Evolutionary conservation across 495 filamentous ascomycete genomes (phyloP).

Genomic region (Penicillium parvum): DNA sequence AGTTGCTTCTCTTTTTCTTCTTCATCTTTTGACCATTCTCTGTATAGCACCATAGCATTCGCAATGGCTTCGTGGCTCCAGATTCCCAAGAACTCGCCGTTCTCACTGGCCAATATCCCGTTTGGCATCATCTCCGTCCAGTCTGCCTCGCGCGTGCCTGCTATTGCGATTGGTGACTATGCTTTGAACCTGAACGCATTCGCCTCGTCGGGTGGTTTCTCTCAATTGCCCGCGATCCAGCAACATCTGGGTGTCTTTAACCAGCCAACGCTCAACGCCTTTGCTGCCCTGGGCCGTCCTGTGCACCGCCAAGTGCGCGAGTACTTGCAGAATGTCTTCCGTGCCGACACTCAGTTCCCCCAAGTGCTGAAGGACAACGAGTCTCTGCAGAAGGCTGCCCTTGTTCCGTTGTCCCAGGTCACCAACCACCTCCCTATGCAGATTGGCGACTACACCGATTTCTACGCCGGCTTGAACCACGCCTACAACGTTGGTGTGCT

Average conservation of each 20-base stretch:
- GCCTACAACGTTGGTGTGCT: constrained; percentile 76
- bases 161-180: constrained; percentile 73
- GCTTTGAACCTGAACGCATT: constrained; percentile 74
- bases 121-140: constrained; percentile 77
- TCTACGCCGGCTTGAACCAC: constrained; percentile 90
- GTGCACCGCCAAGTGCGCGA: constrained; percentile 68
- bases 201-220: constrained; percentile 54
- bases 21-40: not conserved
- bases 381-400: constrained; percentile 45
- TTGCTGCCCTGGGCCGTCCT: constrained; percentile 70
- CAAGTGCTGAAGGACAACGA: constrained; percentile 56
- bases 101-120: constrained; percentile 86
- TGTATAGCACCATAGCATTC: not conserved
- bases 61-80: constrained; percentile 63
- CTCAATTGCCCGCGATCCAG: constrained; percentile 53
- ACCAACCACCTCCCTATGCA: constrained; percentile 76
- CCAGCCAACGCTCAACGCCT: constrained; percentile 71
- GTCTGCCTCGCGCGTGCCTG: constrained; percentile 55
- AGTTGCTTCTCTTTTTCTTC: constrained; percentile 8
- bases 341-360: constrained; percentile 53
- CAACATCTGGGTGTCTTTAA: constrained; percentile 58
- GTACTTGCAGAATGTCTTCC: constrained; percentile 69
- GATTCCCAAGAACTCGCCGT: constrained; percentile 62
- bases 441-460: constrained; percentile 96
- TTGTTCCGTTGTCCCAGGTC: constrained; percentile 55